Evolutionary conservation across 352 stramenopile genomes (phyloP), one percentile per base, ranked within the genome.

Genomic region (Phytophthora megakarya): DNA sequence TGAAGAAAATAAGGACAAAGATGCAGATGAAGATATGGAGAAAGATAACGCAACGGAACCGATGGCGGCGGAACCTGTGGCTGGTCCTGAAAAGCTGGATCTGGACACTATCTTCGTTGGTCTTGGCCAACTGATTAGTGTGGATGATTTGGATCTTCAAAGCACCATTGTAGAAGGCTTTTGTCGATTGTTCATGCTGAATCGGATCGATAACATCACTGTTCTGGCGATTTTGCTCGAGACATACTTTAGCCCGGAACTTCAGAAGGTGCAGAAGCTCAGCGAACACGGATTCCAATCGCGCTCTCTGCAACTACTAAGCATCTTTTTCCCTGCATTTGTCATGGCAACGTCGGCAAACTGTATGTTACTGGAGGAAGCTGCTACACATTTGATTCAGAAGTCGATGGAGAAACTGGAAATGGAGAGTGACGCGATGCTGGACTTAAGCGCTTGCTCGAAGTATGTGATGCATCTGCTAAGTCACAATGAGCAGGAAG

Each of bases 81-180:
- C 22, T 5, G 50, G 19, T 19, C 22, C 54, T 1, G 75, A 89
- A 44, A 67, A 76, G 33, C 53, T 88, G 22, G 69, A 88, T 53
- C 57, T 92, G 4, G 79, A 90, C 46, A 79, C 69, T 2, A 78
- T 91, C 9, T 79, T 87, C 35, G 67, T 89, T 54, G 79, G 76
- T 7, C 65, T 92, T 12, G 83, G 77, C 1, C 71, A 86, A 25
- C 58, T 89, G 6, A 54, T 84, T 21, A 63, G 67, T 25, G 70
- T 84, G 12, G 73, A 92, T 19, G 83, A 92, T 43, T 58, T 91
- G 26, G 80, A 90, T 13, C 74, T 89, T 15, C 85, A 93, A 65
- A 83, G 76, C 37, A 86, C 81, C 7, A 81, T 93, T 32, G 83
- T 93, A 9, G 78, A 91, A 64, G 82, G 85, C 9, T 93, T 93